Base-by-base conservation (phyloP, 2,329 filamentous ascomycete species). In the Fusarium sp. region DNA sequence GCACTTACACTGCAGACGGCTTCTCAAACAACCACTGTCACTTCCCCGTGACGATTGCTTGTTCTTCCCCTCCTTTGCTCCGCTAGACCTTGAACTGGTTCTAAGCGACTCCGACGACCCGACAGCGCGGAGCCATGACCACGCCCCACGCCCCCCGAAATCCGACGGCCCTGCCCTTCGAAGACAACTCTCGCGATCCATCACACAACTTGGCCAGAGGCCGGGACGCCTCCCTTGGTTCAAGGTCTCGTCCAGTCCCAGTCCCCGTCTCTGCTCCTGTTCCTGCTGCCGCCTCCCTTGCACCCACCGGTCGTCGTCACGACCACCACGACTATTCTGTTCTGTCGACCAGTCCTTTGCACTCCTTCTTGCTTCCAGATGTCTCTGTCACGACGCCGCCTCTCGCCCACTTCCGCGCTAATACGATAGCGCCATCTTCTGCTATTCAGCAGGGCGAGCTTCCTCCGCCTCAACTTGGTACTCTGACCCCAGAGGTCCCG, bases 381-480 rank as follows among this genome's bases (percentile, higher is more conserved):
- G 73, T 73, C 44, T 75, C 73, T 50, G 56, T 73, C 54, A 70
- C 71, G 18, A 70, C 72, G 16, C 70, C 67, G 30, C 63, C 73
- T 52, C 66, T 71, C 56, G 57, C 73, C 36, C 68, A 71, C 47
- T 77, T 77, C 27, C 75, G 70, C 50, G 60, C 76, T 23, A 73
- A 69, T 50, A 76, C 77, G 43, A 76, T 77, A 70, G 71, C 74
- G 43, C 75, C 78, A 6, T 81, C 85, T 18, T 86, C 75, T 54
- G 67, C 74, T 4, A 62, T 71, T 34, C 65, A 71, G 27, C 65
- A 75, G 27, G 58, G 57, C 52, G 71, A 74, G 52, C 54, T 73
- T 8, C 70, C 71, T 10, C 62, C 65, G 18, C 41, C 61, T 30
- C 68, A 72, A n/a, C 31, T 63, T 43, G 56, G 28, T 36, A 41